Evolutionary conservation across 257 asterid genomes (phyloP).

Genomic region (Gynochthodes officinalis): DNA sequence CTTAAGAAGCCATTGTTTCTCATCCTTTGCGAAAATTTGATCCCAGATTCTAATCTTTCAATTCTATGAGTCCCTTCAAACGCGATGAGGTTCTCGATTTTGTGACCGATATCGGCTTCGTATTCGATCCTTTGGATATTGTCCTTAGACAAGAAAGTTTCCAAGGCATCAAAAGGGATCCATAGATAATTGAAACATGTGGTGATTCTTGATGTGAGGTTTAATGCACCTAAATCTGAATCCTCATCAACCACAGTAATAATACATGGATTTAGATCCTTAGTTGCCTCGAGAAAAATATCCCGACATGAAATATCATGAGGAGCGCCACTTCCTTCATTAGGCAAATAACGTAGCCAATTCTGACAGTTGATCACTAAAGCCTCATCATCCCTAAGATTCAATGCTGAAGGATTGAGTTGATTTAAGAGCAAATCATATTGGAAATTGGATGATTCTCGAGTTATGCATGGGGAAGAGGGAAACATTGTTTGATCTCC

Average conservation of each 20-base stretch:
- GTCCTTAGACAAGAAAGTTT: conserved; percentile 70
- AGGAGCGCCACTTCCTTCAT: conserved; percentile 20
- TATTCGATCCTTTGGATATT: conserved; percentile 55
- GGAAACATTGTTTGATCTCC: conserved; percentile 9
- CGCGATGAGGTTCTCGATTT: conserved; percentile 65
- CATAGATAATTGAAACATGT: conserved; percentile 69
- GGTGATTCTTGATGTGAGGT: conserved; percentile 46
- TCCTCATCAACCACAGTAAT: conserved; percentile 65
- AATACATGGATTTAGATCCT: conserved; percentile 40
- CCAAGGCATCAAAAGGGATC: conserved; percentile 77
- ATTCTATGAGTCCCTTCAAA: conserved; percentile 53
- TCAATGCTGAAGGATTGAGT: conserved; percentile 29
- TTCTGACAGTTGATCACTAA: conserved; percentile 66
- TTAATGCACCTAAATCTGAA: conserved; percentile 41
- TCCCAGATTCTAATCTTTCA: conserved; percentile 53
- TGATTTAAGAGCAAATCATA: conserved; percentile 35
- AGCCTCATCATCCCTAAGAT: conserved; percentile 48
- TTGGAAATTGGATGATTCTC: conserved; percentile 11
- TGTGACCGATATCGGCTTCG: conserved; percentile 67
- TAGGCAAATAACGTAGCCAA: conserved; percentile 59
- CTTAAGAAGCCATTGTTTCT: conserved; percentile 37
- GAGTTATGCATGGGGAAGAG: background rate
- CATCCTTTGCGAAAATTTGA: conserved; percentile 50
- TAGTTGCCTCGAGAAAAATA: conserved; percentile 38
- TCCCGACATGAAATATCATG: conserved; percentile 33